Base-by-base conservation (phyloP, 2,329 filamentous ascomycete species). In the Apiospora pterosperma region DNA sequence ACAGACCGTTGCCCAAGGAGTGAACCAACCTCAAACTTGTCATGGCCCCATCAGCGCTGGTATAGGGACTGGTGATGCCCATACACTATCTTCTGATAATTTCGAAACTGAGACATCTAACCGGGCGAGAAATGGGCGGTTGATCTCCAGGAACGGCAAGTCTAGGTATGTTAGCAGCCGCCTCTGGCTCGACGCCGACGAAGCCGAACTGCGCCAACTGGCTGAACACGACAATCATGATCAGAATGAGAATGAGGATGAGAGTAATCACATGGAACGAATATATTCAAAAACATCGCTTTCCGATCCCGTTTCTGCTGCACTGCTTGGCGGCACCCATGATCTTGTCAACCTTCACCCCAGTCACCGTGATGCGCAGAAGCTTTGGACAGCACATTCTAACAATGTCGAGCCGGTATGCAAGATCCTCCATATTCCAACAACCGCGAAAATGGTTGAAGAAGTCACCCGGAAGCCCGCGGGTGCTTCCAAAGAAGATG, bases 111-210 rank as follows among this genome's bases (percentile, higher is more conserved):
- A 63, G 28, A 41, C 34, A 12, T 36, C 58, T 10, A 21, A 31
- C 23, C 2, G n/a, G n/a, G 19, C 19, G 14, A 21, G 39, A 10
- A 59, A 25, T 0, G 72, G 70, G 14, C 72, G 66, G 44, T 67
- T 75, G n/a, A 39, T 73, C 5, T 66, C 70, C 2, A 66, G 59
- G 16, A 42, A 68, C 14, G 78, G 78, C 52, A 79, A 76, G 64
- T 77, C 80, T 8, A 71, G 80, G 59, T 83, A 81, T 62, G 76
- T 82, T 59, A 76, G 80, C 66, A 79, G 71, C 65, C 68, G 67
- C 59, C 65, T 75, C 16, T 71, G 75, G 74, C 70, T 69, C 1
- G 66, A 72, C 28, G 58, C 68, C 12, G 73, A 75, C 19, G 74
- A 70, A 7, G 71, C 72, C 14, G 63, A 74, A 36, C 65, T 70